Base-by-base conservation (phyloP, 106 monocot species). In the Dioscorea dumetorum region DNA sequence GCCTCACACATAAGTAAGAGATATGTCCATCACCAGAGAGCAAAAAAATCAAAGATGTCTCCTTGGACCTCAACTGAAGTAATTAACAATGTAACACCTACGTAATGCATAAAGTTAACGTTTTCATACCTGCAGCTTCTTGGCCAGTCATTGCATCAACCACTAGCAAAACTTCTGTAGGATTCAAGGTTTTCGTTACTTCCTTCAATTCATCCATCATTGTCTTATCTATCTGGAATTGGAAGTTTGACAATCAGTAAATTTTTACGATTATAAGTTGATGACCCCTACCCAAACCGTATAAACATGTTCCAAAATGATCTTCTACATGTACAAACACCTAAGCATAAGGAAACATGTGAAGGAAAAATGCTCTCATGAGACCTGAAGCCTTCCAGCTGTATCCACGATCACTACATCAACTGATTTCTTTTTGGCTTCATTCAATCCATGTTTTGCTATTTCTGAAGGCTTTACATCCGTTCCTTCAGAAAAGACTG, bases 141-240 rank as follows among this genome's bases (percentile, higher is more conserved):
- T 95, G 91, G 24, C 95, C 95, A 60, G 95, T 95, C 95, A 95
- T 95, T 72, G 95, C 91, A 88, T 95, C 95, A 60, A 95, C 95
- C 50, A 95, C 95, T 74, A 95, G 84, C 71, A 95, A 79, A 57
- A 88, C 91, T 88, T 95, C 95, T 14, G 86, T 86, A 51, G 95
- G 95, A 80, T 86, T 89, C 34, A 91, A 14, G 49, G 67, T 76
- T 56, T 78, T 58, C 67, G 88, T 95, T 63, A 91, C 85, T 80
- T 91, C 88, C 76, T 95, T 95, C 68, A 95, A 67, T 60, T 95
- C 95, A 71, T 86, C 95, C 95, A 95, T 95, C 95, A 95, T 95
- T 60, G 84, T 22, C 79, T 88, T 88, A 67, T 95, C 95, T 52
- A 95, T 95, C 95, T 95, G 69, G 63, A 12, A 54, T 54, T 16